Evolutionary conservation across 2,329 filamentous ascomycete species (phyloP), one percentile per base, ranked within the genome.

Genomic region (Aquanectria penicillioides): DNA sequence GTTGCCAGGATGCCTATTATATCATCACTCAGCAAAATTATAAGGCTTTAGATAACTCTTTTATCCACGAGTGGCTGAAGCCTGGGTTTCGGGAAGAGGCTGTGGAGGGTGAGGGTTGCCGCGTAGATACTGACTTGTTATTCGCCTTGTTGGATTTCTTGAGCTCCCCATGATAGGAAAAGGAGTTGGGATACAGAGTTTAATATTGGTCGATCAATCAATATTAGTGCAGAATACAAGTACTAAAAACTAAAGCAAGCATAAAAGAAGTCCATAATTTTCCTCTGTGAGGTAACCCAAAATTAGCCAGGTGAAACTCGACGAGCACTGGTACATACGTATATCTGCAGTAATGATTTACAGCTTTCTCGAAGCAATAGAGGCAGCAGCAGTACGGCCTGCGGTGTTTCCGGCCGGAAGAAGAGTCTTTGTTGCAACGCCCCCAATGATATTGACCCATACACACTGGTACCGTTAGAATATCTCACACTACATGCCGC

Each of bases 141-240:
- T 61, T 58, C 20, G 44, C 43, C 9, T 43, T 61, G n/a, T 38
- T 63, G 22, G 60, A 61, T 33, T 44, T 44, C 18, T 57, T 63
- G 10, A 54, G 29, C 43, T 52, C 48, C 20, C n/a, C 37, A 18
- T 44, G 20, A 18, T 6, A 33, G 11, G 11, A 20, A 12, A 17
- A 31, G 23, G n/a, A n/a, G n/a, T n/a, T n/a, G n/a, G n/a, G n/a
- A n/a, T n/a, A n/a, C n/a, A n/a, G n/a, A n/a, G n/a, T n/a, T n/a
- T n/a, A n/a, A n/a, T n/a, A n/a, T n/a, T n/a, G n/a, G n/a, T n/a
- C n/a, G n/a, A n/a, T n/a, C n/a, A n/a, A n/a, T n/a, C n/a, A n/a
- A n/a, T n/a, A n/a, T n/a, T n/a, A n/a, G n/a, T n/a, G n/a, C n/a
- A n/a, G n/a, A n/a, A n/a, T n/a, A n/a, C n/a, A n/a, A n/a, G n/a